Conservation (phyloP, 345 rosid genomes). For the Psidium guajava region DNA sequence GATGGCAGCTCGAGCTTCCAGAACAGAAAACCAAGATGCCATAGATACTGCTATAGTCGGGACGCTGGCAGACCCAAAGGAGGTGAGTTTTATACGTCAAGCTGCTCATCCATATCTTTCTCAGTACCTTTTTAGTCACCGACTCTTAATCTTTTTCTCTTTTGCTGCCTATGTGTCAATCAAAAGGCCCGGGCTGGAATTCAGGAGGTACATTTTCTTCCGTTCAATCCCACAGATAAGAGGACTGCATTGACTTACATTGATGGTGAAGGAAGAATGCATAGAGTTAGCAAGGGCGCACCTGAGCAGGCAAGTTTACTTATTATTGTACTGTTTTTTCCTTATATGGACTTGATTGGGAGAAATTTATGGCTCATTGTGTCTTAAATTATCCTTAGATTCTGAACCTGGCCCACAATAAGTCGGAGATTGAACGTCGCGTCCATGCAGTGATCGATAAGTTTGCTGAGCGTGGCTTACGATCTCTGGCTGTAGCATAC, state of each 20-base stretch:
- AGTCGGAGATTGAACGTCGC: conserved; percentile 73
- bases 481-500: conserved; percentile 95
- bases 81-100: conserved; percentile 26
- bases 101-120: not conserved
- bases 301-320: conserved; percentile 76
- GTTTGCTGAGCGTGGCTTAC: conserved; percentile 90
- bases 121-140: not conserved
- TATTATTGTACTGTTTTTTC: not conserved
- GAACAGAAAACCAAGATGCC: conserved; percentile 94
- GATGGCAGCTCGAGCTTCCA: conserved; percentile 97
- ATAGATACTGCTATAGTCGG: conserved; percentile 94
- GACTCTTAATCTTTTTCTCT: not conserved
- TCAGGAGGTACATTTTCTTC: conserved; percentile 91
- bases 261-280: conserved; percentile 77
- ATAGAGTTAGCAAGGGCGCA: conserved; percentile 98
- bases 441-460: conserved; percentile 92
- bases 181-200: conserved; percentile 92
- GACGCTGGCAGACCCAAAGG: conserved; percentile 97
- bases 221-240: conserved; percentile 97
- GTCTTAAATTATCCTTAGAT: conserved; percentile 32
- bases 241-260: conserved; percentile 87
- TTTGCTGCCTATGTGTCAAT: not conserved
- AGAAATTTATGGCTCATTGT: not conserved
- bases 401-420: conserved; percentile 81
- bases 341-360: not conserved